Percentiles rank a stretch among this genome's conserved stretches.
Evolutionary conservation across 345 rosid genomes (phyloP).

Genomic region (Nephelium lappaceum): DNA sequence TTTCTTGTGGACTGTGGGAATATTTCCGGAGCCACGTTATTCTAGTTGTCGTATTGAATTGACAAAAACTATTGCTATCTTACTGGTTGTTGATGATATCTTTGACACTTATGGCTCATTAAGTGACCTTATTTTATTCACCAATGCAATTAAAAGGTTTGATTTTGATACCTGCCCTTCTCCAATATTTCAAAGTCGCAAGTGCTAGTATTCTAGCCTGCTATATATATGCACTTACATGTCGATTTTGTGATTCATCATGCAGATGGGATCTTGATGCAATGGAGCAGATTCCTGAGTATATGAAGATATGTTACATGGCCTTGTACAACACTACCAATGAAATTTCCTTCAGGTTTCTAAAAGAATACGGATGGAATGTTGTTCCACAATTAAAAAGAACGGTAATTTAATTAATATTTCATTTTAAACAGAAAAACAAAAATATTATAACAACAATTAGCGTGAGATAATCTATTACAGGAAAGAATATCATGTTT

Average conservation of each 20-base stretch:
- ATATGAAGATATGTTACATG: conserved; percentile 39
- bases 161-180: not conserved
- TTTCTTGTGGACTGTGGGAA: conserved; percentile 30
- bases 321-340: conserved; percentile 35
- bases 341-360: conserved; percentile 27
- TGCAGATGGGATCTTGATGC: conserved; percentile 32
- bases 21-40: conserved; percentile 27
- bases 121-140: conserved; percentile 27
- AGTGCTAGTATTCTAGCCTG: not conserved
- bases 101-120: conserved; percentile 32
- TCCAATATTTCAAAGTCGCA: not conserved
- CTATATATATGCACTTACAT: not conserved
- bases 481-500: not conserved
- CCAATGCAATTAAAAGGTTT: conserved; percentile 27
- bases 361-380: conserved; percentile 32
- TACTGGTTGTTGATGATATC: conserved; percentile 35
- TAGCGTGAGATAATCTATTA: too few species aligned
- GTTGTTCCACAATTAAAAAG: conserved; percentile 24
- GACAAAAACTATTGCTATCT: conserved; percentile 26
- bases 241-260: not conserved
- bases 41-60: conserved; percentile 27
- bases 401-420: conserved; percentile 18
- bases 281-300: conserved; percentile 34
- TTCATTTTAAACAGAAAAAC: not conserved
- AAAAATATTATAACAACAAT: not conserved